These are phyloP conservation scores for Penicillium decumbens DNA, from an alignment of 2,329 filamentous ascomycete species.

Conservation along the genomic window DNA sequence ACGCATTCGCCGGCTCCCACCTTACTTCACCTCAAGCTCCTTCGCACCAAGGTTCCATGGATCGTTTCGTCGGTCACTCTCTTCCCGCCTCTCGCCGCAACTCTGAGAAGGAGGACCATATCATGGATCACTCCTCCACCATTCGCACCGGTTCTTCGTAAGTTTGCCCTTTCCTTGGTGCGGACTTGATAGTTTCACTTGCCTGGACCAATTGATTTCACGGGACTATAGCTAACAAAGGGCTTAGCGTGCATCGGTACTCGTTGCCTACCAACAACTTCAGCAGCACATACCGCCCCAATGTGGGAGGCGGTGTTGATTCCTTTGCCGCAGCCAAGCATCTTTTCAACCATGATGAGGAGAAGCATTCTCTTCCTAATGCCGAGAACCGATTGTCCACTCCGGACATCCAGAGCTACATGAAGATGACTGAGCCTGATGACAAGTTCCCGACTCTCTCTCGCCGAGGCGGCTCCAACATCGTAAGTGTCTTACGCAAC, in stretches of 20 bases:
- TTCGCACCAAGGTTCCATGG: conserved; percentile 45
- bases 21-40: conserved; percentile 69
- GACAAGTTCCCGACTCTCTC: conserved; percentile 75
- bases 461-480: conserved; percentile 49
- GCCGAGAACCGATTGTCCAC: conserved; percentile 52
- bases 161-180: conserved; percentile 44
- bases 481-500: conserved; percentile 44
- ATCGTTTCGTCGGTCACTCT: conserved; percentile 74
- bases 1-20: conserved; percentile 65
- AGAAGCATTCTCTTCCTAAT: conserved; percentile 43
- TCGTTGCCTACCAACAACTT: conserved; percentile 74
- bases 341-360: conserved; percentile 79
- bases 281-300: conserved; percentile 31
- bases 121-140: conserved; percentile 55
- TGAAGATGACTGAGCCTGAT: conserved; percentile 68
- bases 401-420: conserved; percentile 63
- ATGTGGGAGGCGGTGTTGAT: conserved; percentile 55
- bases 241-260: conserved; percentile 68
- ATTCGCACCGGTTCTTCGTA: conserved; percentile 73
- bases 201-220: not conserved
- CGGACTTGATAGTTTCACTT: not conserved
- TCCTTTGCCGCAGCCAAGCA: conserved; percentile 82
- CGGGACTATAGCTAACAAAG: conserved; percentile 3
- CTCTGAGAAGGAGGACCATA: conserved; percentile 82
- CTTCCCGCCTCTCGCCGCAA: conserved; percentile 82